Evolutionary conservation across 257 asterid genomes (phyloP).

Genomic region (Solanum chmielewskii): DNA sequence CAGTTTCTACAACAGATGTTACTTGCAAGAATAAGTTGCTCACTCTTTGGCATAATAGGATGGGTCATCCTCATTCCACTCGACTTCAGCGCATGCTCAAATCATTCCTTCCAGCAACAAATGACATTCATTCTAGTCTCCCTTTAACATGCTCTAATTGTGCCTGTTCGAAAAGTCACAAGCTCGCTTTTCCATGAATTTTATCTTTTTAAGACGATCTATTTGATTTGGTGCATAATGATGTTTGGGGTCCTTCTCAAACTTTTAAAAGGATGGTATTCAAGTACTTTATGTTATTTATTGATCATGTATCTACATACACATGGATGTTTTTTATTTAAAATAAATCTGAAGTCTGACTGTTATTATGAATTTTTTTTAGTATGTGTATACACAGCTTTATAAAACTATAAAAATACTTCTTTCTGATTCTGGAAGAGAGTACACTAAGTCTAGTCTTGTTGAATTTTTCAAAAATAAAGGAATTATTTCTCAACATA

Average conservation of each 20-base stretch:
- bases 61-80: too few relatives aligned
- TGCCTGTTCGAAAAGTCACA: neutral
- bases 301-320: neutral
- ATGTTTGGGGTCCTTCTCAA: neutral
- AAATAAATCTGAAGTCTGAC: too few relatives aligned
- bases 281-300: neutral
- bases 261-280: neutral
- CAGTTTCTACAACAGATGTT: neutral
- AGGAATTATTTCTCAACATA: neutral
- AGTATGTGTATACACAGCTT: too few relatives aligned
- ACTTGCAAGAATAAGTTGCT: too few relatives aligned
- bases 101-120: neutral
- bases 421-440: neutral
- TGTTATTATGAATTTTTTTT: neutral
- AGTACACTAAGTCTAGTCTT: neutral
- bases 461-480: neutral
- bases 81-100: too few relatives aligned
- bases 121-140: neutral
- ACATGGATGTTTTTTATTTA: neutral
- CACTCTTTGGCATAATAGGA: too few relatives aligned
- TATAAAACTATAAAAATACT: neutral
- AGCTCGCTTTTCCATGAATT: neutral
- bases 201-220: neutral
- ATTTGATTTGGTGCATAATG: neutral
- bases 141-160: neutral